Evolutionary conservation across 495 filamentous ascomycete genomes (phyloP), one percentile per base, ranked within the genome.

Genomic region (Friedmanniomyces endolithicus): DNA sequence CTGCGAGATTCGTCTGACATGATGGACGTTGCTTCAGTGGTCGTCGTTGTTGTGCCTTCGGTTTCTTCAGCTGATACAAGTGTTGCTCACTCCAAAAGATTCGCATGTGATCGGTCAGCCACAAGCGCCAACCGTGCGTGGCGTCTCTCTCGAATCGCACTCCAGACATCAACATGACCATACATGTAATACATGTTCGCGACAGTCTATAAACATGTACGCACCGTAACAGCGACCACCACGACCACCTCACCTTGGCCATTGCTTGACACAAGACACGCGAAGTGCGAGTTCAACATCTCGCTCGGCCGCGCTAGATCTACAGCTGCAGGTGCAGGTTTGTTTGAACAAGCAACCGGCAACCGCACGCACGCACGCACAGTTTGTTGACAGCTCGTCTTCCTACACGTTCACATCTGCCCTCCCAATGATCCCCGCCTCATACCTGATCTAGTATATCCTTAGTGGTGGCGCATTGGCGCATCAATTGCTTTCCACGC

Each of bases 1-100:
- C 66, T 83, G 51, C 67, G 64, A n/a, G 78, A 74, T 37, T 76
- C 70, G 57, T 75, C 81, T 61, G 73, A 82, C 83, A 73, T 82
- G 17, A 6, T 60, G 51, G 7, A 12, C 3, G 17, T 11, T 23
- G 19, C 11, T 47, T 6, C 3, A 6, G 24, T 23, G n/a, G n/a
- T n/a, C n/a, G 11, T 11, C 4, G 6, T 24, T 23, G 44, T 47
- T 23, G 24, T 23, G 44, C 20, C 24, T 47, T 47, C 44, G 8
- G 19, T n/a, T 7, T 45, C 39, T n/a, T 22, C 39, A 41, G 6
- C 2, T n/a, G 19, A 41, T 6, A 41, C n/a, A n/a, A n/a, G n/a
- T n/a, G n/a, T n/a, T n/a, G 27, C 27, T 31, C 27, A 31, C 27
- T 31, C 4, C 27, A 9, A 31, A 9, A 31, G 44, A 47, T 19